phyloP scores from a whole-genome alignment of 257 asterid species.

The Euphrasia confusa region DNA sequence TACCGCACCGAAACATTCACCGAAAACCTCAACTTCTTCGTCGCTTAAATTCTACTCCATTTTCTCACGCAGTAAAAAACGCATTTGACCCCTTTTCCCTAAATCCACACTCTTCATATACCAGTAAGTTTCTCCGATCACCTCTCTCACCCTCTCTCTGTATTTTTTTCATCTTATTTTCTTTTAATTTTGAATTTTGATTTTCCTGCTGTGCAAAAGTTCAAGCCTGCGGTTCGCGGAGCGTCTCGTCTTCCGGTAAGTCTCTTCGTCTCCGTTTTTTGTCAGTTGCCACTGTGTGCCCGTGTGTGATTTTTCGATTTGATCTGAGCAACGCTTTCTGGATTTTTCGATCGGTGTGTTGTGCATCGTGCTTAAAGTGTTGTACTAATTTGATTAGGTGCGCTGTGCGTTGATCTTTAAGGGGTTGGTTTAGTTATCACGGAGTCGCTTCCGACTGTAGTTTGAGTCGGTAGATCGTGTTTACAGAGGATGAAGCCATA shows the following conservation, averaged over 20 bases:
- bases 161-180: not conserved
- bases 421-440: conserved; percentile 12
- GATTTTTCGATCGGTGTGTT: conserved; percentile 20
- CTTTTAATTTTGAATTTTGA: conserved; percentile 13
- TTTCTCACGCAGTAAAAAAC: conserved; percentile 23
- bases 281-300: conserved; percentile 7
- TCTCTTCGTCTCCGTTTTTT: not conserved
- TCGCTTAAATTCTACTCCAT: conserved; percentile 43
- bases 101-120: conserved; percentile 5
- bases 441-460: not conserved
- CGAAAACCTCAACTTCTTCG: conserved; percentile 21
- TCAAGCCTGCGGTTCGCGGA: conserved; percentile 22
- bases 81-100: conserved; percentile 6
- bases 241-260: conserved; percentile 29
- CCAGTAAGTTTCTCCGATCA: conserved; percentile 30
- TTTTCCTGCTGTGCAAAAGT: conserved; percentile 12
- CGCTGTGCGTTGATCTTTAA: conserved; percentile 12
- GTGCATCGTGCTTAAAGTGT: conserved; percentile 15
- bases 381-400: conserved; percentile 9
- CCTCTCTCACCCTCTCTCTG: conserved; percentile 15
- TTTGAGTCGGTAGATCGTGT: conserved; percentile 29
- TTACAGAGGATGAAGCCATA: conserved; percentile 11
- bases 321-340: conserved; percentile 7
- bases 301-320: not conserved
- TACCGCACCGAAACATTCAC: conserved; percentile 24